Base-by-base conservation (phyloP, 2,329 filamentous ascomycete species). In the Microsporum ferrugineum region DNA sequence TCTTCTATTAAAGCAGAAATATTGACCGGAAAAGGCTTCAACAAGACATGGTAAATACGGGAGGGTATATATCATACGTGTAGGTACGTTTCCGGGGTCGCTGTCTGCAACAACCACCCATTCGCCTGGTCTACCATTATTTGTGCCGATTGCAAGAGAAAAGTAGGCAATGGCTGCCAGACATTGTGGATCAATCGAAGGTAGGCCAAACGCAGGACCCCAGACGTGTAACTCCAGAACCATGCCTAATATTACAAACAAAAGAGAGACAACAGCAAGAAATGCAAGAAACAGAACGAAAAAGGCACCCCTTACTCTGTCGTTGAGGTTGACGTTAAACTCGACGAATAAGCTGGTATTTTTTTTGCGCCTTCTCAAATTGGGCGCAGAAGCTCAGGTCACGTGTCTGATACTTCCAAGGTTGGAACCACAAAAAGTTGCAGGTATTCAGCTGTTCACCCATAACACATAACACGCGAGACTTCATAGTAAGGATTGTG, bases 111-210 rank as follows among this genome's bases (percentile, higher is more conserved):
- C 77, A 64, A 95, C 77, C 64, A 82, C 79, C 88, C 88, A 95
- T 67, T 82, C 75, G 56, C 29, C 41, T 29, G 58, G 29, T 17
- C 57, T n/a, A 2, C 29, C 49, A 27, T 55, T 58, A 38, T 63
- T 61, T 27, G 38, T 17, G 2, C 82, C 80, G 29, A 89, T 77
- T 62, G 80, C 81, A 67, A 84, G 78, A 63, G 84, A 82, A 61
- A 95, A 80, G 71, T 91, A 91, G 59, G 88, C 84, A 66, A 96
- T 84, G 49, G 87, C 81, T 33, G 91, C 91, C 63, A 95, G 83
- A 71, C 91, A 97, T 78, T 95, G 89, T 53, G 92, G 80, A 70
- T 97, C 91, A 68, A 97, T 88, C 49, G 94, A 97, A 12, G 92
- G 87, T 51, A 96, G 83, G 45, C 85, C 86, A 73, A 96, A 95